Conservation (phyloP, 495 filamentous ascomycete genomes). For the Sordaria brevicollis region DNA sequence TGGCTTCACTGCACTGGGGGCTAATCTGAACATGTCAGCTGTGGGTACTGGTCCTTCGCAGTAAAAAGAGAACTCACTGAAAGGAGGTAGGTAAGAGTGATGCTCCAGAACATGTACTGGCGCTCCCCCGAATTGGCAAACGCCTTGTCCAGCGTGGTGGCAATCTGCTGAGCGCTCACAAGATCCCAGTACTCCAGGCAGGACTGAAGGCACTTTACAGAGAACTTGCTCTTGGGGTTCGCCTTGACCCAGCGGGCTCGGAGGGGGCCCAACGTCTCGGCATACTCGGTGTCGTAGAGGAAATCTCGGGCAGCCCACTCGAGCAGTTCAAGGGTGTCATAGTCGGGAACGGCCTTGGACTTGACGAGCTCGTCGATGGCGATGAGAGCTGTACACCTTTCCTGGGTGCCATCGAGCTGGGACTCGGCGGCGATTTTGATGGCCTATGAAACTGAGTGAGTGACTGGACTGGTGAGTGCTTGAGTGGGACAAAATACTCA, state of each 20-base stretch:
- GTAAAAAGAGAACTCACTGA: conserved; percentile 25
- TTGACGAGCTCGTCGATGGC: conserved; percentile 28
- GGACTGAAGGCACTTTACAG: conserved; percentile 27
- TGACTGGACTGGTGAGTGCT: not conserved
- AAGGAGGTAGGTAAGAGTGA: conserved; percentile 31
- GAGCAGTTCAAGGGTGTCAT: conserved; percentile 32
- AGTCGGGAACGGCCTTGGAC: conserved; percentile 26
- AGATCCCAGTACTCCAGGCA: conserved; percentile 38
- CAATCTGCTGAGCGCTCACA: conserved; percentile 40
- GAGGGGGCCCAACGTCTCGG: conserved; percentile 31
- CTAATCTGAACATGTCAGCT: conserved; percentile 23
- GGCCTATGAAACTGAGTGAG: conserved; percentile 21
- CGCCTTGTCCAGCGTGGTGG: conserved; percentile 31
- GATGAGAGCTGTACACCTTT: conserved; percentile 21
- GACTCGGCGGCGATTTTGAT: conserved; percentile 35
- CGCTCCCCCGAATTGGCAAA: conserved; percentile 25
- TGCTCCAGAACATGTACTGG: conserved; percentile 34
- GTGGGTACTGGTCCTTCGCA: not conserved
- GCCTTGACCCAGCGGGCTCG: conserved; percentile 32
- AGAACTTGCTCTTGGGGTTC: conserved; percentile 26
- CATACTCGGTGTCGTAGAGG: conserved; percentile 20
- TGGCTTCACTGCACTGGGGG: conserved; percentile 24
- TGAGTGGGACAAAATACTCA: conserved; percentile 9
- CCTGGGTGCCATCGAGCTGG: conserved; percentile 28
- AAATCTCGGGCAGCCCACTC: conserved; percentile 27